These are phyloP conservation scores for Hawksworthiomyces lignivorus DNA, from an alignment of 2,329 filamentous ascomycete species.

Conservation along the genomic window DNA sequence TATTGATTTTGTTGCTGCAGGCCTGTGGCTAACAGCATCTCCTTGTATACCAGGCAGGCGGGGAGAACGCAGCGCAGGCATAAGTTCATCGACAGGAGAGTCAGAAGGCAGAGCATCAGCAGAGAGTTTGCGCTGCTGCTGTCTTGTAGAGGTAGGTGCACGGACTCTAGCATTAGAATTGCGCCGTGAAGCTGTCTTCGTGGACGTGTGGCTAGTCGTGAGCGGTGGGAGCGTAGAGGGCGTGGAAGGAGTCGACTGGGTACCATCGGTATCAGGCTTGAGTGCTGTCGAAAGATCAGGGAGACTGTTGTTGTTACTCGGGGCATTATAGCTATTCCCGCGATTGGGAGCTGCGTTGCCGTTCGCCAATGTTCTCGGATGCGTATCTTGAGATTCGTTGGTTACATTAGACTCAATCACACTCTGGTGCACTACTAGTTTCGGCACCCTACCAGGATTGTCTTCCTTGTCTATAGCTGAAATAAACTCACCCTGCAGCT, in stretches of 20 bases:
- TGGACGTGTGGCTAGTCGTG: background rate
- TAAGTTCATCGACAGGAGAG: slow-evolving; percentile 20
- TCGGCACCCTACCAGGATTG: background rate
- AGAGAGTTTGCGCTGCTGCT: slow-evolving; percentile 25
- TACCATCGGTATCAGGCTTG: too few species aligned
- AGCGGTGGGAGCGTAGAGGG: too few species aligned
- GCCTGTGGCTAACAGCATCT: slow-evolving; percentile 15
- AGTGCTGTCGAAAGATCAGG: too few species aligned
- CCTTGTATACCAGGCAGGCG: slow-evolving; percentile 15
- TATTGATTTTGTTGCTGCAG: slow-evolving; percentile 14
- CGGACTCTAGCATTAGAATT: slow-evolving; percentile 28
- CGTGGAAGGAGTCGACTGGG: too few species aligned
- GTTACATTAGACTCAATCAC: too few species aligned
- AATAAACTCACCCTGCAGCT: slow-evolving; percentile 20
- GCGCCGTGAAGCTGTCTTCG: slow-evolving; percentile 14
- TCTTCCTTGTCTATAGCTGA: background rate
- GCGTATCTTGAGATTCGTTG: too few species aligned
- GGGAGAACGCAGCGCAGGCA: slow-evolving; percentile 24
- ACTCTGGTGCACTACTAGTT: background rate
- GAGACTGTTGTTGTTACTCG: too few species aligned
- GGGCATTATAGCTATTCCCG: too few species aligned
- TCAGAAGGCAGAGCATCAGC: slow-evolving; percentile 25
- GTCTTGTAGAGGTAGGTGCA: slow-evolving; percentile 20
- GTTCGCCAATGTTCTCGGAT: too few species aligned
- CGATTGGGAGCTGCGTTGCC: too few species aligned